Percentiles rank a stretch among this genome's conserved stretches.
Conservation (phyloP, 140 eudicot genomes). For the Senecio squalidus region DNA sequence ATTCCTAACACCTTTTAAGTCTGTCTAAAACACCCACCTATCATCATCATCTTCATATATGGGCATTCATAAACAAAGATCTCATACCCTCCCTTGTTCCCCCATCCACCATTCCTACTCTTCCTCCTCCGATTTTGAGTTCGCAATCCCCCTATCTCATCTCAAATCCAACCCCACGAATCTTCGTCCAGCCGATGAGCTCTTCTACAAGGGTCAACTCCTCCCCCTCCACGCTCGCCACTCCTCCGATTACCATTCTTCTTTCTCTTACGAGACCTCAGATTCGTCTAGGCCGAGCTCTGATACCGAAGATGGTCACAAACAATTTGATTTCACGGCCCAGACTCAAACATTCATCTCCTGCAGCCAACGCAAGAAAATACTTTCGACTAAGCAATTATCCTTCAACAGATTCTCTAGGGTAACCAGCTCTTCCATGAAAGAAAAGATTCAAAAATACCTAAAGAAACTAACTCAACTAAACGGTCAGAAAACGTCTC, state of each 20-base stretch:
- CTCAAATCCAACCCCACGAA: conserved; percentile 57
- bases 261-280: conserved; percentile 40
- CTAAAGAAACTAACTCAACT: conserved; percentile 63
- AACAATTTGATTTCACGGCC: conserved; percentile 11
- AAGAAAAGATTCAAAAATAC: conserved; percentile 66
- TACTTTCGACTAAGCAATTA: background rate
- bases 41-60: background rate
- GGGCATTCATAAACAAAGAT: conserved; percentile 8
- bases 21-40: background rate
- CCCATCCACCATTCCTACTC: conserved; percentile 87
- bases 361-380: conserved; percentile 35
- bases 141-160: conserved; percentile 64
- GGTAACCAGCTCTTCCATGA: conserved; percentile 13
- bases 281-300: conserved; percentile 59
- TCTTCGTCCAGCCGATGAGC: conserved; percentile 85
- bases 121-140: conserved; percentile 88
- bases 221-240: conserved; percentile 70
- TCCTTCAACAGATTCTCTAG: background rate
- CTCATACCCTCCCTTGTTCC: conserved; percentile 86
- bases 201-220: conserved; percentile 91
- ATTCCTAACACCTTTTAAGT: background rate
- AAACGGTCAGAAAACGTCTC: conserved; percentile 12
- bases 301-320: conserved; percentile 54
- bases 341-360: background rate
- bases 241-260: conserved; percentile 47